phyloP scores from a whole-genome alignment of 2,329 filamentous ascomycete species.

The Aspergillus hiratsukae region DNA sequence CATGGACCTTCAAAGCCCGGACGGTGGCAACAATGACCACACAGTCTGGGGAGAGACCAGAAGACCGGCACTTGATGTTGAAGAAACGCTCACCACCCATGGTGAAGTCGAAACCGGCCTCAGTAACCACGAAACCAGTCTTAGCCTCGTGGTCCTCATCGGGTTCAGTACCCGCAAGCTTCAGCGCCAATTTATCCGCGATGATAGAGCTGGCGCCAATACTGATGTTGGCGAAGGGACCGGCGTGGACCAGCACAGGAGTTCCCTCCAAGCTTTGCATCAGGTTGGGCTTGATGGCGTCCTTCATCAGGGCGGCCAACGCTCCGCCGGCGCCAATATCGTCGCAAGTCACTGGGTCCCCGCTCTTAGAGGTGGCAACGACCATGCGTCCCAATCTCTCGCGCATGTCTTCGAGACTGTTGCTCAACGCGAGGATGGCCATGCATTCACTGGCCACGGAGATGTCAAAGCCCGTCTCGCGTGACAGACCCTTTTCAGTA shows the following conservation, averaged over 20 bases:
- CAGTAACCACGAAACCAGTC: conserved; percentile 89
- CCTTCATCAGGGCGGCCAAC: conserved; percentile 90
- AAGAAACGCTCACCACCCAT: conserved; percentile 99
- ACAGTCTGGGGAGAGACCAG: conserved; percentile 85
- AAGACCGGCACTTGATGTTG: conserved; percentile 98
- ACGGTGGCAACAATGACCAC: conserved; percentile 95
- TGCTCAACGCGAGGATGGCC: conserved; percentile 94
- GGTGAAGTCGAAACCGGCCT: conserved; percentile 98
- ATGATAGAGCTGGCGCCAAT: conserved; percentile 95
- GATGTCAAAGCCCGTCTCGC: conserved; percentile 94
- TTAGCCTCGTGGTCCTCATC: conserved; percentile 81
- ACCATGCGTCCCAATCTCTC: conserved; percentile 95
- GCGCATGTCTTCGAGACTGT: conserved; percentile 79
- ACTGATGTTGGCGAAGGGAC: conserved; percentile 96
- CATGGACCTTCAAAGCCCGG: conserved; percentile 92
- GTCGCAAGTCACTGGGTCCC: conserved; percentile 92
- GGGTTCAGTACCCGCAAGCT: conserved; percentile 88
- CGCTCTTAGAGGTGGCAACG: conserved; percentile 76
- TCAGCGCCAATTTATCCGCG: conserved; percentile 90
- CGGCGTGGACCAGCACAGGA: conserved; percentile 94
- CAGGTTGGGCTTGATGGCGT: conserved; percentile 97
- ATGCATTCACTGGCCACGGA: conserved; percentile 97
- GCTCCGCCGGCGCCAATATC: conserved; percentile 91
- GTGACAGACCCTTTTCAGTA: conserved; percentile 83
- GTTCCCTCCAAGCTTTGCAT: conserved; percentile 98